Evolutionary conservation across 768 basidiomycete genomes (phyloP).

Genomic region (Termitomyces sp.): DNA sequence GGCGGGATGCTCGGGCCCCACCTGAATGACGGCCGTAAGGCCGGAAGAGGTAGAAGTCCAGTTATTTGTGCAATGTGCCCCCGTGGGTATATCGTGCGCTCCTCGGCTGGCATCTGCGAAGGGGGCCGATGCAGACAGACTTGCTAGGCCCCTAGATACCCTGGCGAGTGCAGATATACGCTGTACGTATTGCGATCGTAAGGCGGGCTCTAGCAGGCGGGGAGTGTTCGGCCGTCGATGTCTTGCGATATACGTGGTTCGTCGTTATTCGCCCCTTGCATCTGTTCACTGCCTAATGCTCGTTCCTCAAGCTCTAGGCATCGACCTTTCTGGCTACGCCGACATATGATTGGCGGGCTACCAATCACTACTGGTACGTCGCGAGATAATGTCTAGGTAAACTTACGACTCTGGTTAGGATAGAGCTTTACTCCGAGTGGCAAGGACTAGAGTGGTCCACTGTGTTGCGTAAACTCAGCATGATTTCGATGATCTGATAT

Average conservation of each 20-base stretch:
- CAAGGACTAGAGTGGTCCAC: too few species aligned
- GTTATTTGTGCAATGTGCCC: neutral
- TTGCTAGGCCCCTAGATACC: constrained; percentile 6
- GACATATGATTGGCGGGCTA: neutral
- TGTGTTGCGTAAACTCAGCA: neutral
- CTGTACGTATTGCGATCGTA: neutral
- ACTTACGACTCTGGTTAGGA: neutral
- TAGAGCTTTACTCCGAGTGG: too few species aligned
- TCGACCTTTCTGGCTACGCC: neutral
- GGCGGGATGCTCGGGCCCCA: constrained; percentile 1
- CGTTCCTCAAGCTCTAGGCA: neutral
- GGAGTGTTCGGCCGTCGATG: too few species aligned
- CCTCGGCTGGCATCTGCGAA: constrained; percentile 3
- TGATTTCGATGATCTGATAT: neutral
- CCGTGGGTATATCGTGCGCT: neutral
- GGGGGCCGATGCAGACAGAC: neutral
- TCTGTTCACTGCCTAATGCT: neutral
- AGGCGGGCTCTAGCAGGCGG: too few species aligned
- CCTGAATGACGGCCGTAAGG: constrained; percentile 1
- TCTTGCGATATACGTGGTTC: too few species aligned
- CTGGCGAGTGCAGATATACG: constrained; percentile 1
- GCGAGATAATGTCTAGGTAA: neutral
- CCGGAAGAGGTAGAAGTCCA: constrained; percentile 3
- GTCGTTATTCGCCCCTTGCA: neutral
- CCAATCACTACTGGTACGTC: neutral